Evolutionary conservation across 306 rosid genomes (phyloP).

Genomic region (Cucumis melo): DNA sequence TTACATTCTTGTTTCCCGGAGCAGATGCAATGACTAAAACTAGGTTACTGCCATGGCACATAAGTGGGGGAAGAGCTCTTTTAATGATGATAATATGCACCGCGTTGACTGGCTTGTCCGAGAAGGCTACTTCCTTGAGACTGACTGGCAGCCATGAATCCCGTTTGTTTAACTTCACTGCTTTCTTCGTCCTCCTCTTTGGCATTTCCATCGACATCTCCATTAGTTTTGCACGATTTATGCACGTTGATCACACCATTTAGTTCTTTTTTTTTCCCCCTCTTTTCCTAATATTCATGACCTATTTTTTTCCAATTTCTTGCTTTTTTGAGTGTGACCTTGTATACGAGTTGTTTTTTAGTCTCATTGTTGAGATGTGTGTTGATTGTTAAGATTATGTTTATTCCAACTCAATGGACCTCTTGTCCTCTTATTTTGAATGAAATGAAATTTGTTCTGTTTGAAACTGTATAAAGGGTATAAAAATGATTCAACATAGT

Average conservation of each 20-base stretch:
- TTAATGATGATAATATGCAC: slow-evolving; percentile 59
- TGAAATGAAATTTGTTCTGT: neutral
- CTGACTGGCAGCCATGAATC: slow-evolving; percentile 11
- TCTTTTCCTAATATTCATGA: neutral
- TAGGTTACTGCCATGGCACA: slow-evolving; percentile 40
- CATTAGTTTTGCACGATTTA: slow-evolving; percentile 15
- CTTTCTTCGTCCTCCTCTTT: slow-evolving; percentile 51
- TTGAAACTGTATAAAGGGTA: neutral
- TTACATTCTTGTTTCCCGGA: slow-evolving; percentile 26
- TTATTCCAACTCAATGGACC: neutral
- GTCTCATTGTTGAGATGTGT: neutral
- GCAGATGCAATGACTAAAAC: neutral
- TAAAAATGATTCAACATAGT: neutral
- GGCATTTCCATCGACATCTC: slow-evolving; percentile 56
- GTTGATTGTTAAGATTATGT: neutral
- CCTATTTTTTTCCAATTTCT: neutral
- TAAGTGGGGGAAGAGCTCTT: slow-evolving; percentile 48
- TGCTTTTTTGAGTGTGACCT: neutral
- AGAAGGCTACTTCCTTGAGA: slow-evolving; percentile 27
- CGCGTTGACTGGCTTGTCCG: slow-evolving; percentile 60
- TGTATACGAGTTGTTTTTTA: neutral
- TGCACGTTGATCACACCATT: neutral
- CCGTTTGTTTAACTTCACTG: slow-evolving; percentile 44
- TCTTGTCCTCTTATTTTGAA: neutral
- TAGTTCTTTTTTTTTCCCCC: neutral